Percentiles rank a stretch among this genome's conserved stretches.
Evolutionary conservation across 108 stramenopile genomes (phyloP).

Genomic region (Cyclotella atomus): DNA sequence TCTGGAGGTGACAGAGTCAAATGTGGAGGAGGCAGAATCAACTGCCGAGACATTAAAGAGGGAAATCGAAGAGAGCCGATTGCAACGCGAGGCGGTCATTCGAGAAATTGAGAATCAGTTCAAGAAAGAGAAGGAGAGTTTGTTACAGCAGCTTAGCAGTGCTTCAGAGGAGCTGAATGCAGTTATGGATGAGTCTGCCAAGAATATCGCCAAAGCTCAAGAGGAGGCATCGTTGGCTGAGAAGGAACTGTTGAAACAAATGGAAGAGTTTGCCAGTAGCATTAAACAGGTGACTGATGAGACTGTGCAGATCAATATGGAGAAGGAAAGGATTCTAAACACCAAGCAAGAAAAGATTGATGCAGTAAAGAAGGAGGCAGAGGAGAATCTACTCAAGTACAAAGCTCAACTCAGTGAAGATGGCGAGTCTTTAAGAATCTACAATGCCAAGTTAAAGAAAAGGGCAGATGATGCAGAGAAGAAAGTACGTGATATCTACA

Average conservation of each 20-base stretch:
- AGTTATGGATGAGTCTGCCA: constrained; percentile 16
- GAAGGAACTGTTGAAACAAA: constrained; percentile 24
- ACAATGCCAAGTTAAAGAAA: constrained; percentile 27
- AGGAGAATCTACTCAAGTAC: constrained; percentile 12
- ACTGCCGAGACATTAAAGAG: constrained; percentile 36
- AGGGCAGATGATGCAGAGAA: constrained; percentile 32
- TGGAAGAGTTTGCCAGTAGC: constrained; percentile 16
- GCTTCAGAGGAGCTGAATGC: constrained; percentile 28
- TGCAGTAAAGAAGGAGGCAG: constrained; percentile 25
- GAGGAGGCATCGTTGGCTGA: constrained; percentile 14
- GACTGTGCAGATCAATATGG: constrained; percentile 16
- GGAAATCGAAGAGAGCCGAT: constrained; percentile 50
- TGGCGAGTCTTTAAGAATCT: background rate
- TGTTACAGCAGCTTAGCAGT: constrained; percentile 13
- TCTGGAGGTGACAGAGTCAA: constrained; percentile 19
- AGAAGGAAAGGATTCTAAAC: constrained; percentile 25
- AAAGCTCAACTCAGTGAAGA: constrained; percentile 22
- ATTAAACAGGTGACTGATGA: constrained; percentile 30
- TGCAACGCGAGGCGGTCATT: constrained; percentile 48
- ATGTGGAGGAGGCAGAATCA: constrained; percentile 19
- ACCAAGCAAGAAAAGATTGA: constrained; percentile 27
- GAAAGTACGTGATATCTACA: constrained; percentile 28
- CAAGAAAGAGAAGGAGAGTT: constrained; percentile 18
- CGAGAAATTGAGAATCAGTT: constrained; percentile 63
- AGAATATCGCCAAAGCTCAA: constrained; percentile 19